Conservation (phyloP, 1,284 basidiomycete genomes). For the Austropuccinia psidii region DNA sequence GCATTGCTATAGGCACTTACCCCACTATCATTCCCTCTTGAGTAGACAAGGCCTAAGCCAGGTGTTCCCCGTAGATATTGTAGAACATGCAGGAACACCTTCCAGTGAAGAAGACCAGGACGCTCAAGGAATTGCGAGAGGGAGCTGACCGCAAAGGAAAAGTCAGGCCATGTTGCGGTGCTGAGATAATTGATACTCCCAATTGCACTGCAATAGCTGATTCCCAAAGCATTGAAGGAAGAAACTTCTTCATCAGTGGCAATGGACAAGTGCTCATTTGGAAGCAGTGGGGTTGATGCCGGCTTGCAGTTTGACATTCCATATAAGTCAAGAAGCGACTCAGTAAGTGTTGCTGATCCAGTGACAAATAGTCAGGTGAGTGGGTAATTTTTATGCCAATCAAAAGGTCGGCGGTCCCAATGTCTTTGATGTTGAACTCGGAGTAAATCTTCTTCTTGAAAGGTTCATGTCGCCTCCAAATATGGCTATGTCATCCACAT, state of each 20-base stretch:
- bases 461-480: background rate
- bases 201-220: background rate
- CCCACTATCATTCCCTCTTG: too few species aligned
- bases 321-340: too few species aligned
- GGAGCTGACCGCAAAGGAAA: background rate
- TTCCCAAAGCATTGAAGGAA: too few species aligned
- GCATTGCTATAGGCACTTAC: too few species aligned
- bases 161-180: background rate
- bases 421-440: slow-evolving; percentile 1
- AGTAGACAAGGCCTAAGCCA: too few species aligned
- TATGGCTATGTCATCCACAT: background rate
- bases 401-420: background rate
- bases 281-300: too few species aligned
- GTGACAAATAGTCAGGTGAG: too few species aligned
- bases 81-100: background rate
- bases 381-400: background rate
- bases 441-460: background rate
- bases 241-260: too few species aligned
- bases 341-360: too few species aligned
- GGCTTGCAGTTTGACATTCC: too few species aligned
- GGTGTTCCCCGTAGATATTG: background rate
- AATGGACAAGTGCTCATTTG: too few species aligned
- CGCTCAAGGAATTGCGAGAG: background rate
- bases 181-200: background rate
- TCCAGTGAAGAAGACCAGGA: background rate